A percentile compares a stretch with the other conserved stretches of the same genome.
Conservation (phyloP, 345 rosid species). For the Crucihimalaya himalaica region DNA sequence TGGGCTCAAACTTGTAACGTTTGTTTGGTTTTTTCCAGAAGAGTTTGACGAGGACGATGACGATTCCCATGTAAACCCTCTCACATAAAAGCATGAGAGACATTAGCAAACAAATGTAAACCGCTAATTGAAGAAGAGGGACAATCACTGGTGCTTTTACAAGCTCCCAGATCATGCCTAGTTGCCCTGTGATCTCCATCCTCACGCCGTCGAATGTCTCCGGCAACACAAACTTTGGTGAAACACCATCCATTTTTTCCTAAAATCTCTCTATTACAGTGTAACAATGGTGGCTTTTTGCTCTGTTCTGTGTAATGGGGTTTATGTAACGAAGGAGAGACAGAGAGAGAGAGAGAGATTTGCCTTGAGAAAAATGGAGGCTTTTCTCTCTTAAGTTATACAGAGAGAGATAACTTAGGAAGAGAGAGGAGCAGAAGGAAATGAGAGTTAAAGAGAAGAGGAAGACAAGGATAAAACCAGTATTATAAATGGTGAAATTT, state of each 20-base stretch:
- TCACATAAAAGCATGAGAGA: conserved; percentile 86
- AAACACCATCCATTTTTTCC: conserved; percentile 60
- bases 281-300: conserved; percentile 19
- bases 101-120: conserved; percentile 75
- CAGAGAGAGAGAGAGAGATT: neutral
- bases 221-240: conserved; percentile 67
- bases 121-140: conserved; percentile 65
- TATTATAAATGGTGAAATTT: conserved; percentile 30
- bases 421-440: conserved; percentile 30
- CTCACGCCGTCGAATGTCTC: conserved; percentile 69
- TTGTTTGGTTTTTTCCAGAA: conserved; percentile 90
- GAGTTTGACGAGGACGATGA: conserved; percentile 84
- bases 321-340: neutral
- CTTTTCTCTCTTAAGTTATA: conserved; percentile 40
- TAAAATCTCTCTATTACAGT: neutral
- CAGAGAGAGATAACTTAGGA: conserved; percentile 35
- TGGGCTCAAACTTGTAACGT: conserved; percentile 75
- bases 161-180: conserved; percentile 87
- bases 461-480: conserved; percentile 21
- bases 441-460: conserved; percentile 26
- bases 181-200: conserved; percentile 68
- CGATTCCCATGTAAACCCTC: conserved; percentile 94
- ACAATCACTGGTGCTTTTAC: conserved; percentile 93
- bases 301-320: conserved; percentile 15
- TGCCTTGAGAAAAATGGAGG: conserved; percentile 7